These are phyloP conservation scores for Cystofilobasidium bisporidii DNA, from an alignment of 768 basidiomycete genomes.

Conservation along the genomic window DNA sequence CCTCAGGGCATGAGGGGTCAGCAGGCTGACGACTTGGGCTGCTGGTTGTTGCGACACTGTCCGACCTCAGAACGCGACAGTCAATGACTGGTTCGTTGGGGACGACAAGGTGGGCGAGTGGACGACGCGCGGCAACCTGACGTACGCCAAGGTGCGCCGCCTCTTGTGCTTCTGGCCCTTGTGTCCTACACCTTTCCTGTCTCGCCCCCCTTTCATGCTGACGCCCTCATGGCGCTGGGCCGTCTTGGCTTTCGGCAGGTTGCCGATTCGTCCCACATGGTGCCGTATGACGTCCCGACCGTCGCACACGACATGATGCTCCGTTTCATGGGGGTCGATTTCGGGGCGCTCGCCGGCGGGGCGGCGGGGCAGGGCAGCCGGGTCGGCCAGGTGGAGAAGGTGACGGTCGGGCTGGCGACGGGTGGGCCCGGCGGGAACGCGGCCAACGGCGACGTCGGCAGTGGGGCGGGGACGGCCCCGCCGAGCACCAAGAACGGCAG, in stretches of 20 bases:
- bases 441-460: neutral
- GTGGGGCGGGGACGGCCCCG: neutral
- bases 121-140: constrained; percentile 78
- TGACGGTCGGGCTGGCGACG: constrained; percentile 2
- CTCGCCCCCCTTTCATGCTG: neutral
- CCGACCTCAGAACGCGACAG: constrained; percentile 35
- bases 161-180: neutral
- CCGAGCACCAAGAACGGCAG: neutral
- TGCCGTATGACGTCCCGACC: constrained; percentile 62
- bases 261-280: constrained; percentile 95
- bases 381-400: constrained; percentile 52
- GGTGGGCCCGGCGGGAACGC: neutral
- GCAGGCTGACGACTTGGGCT: too few relatives aligned
- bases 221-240: neutral
- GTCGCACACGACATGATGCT: constrained; percentile 96
- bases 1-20: too few relatives aligned
- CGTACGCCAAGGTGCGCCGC: constrained; percentile 69
- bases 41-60: neutral
- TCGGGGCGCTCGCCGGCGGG: constrained; percentile 66
- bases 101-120: constrained; percentile 75
- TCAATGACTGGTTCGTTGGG: constrained; percentile 51
- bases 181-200: too few relatives aligned
- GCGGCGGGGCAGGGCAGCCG: constrained; percentile 71
- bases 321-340: constrained; percentile 89
- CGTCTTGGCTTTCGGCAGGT: constrained; percentile 50